Conservation (phyloP, 768 basidiomycete species). For the Suillus tomentosus region DNA sequence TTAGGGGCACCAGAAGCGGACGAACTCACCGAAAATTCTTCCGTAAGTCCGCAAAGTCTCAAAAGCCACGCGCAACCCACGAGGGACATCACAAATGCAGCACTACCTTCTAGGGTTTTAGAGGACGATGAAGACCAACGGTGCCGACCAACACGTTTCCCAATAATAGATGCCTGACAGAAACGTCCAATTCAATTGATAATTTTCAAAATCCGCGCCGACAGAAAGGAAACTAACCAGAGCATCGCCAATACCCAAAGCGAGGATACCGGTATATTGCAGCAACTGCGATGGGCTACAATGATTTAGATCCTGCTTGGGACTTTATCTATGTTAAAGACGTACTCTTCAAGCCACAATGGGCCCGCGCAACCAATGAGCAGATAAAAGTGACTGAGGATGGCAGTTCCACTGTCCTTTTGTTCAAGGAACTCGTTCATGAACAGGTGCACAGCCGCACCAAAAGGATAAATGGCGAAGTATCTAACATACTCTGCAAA, state of each 20-base stretch:
- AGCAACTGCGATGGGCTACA: slow-evolving; percentile 51
- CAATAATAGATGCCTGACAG: slow-evolving; percentile 87
- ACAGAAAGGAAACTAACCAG: slow-evolving; percentile 52
- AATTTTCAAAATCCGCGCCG: too few relatives aligned
- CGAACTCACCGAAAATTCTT: slow-evolving; percentile 74
- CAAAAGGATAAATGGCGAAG: slow-evolving; percentile 97
- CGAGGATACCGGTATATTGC: slow-evolving; percentile 83
- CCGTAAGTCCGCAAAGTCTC: slow-evolving; percentile 67
- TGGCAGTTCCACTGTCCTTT: slow-evolving; percentile 93
- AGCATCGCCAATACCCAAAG: slow-evolving; percentile 92
- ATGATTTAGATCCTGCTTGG: slow-evolving; percentile 14
- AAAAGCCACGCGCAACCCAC: slow-evolving; percentile 69
- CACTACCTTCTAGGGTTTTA: slow-evolving; percentile 92
- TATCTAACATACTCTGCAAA: slow-evolving; percentile 98
- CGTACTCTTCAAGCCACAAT: slow-evolving; percentile 86
- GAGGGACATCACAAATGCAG: slow-evolving; percentile 77
- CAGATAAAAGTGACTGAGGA: slow-evolving; percentile 96
- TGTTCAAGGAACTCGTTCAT: slow-evolving; percentile 97
- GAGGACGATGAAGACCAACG: slow-evolving; percentile 83
- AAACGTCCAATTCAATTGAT: background rate
- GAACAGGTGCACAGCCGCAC: slow-evolving; percentile 90
- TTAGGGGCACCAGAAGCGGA: slow-evolving; percentile 13
- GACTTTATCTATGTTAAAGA: slow-evolving; percentile 8
- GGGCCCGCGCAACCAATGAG: slow-evolving; percentile 93
- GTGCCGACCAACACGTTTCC: slow-evolving; percentile 77